phyloP scores from a whole-genome alignment of 192 early-diverging fungal genomes.

The Backusella circina region DNA sequence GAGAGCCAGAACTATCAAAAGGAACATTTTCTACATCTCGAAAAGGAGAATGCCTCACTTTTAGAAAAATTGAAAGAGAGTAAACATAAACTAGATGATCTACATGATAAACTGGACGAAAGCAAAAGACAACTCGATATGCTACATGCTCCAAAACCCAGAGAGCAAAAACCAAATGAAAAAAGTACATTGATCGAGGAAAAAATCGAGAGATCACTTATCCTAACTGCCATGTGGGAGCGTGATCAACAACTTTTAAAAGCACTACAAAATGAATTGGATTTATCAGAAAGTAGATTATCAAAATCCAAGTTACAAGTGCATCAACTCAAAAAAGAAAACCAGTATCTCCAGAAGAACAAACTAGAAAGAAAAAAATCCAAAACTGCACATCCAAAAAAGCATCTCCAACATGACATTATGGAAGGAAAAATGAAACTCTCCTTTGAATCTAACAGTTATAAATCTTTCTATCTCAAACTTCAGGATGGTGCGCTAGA shows the following conservation, averaged over 20 bases:
- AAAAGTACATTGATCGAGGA: neutral
- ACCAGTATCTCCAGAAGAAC: neutral
- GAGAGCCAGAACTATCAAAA: neutral
- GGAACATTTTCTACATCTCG: neutral
- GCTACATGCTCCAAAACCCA: neutral
- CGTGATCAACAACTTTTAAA: neutral
- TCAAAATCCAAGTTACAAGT: neutral
- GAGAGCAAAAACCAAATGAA: neutral
- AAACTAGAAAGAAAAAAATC: neutral
- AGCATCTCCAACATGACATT: neutral
- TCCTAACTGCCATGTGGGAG: conserved; percentile 2
- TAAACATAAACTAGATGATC: neutral
- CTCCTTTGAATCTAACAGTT: neutral
- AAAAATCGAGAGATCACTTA: neutral
- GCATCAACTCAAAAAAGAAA: neutral
- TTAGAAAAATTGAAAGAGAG: neutral
- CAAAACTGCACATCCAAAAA: neutral
- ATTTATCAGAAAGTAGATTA: conserved; percentile 3
- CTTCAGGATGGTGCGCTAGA: neutral
- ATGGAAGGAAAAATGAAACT: neutral
- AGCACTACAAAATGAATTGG: neutral
- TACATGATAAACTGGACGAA: neutral
- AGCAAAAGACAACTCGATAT: neutral
- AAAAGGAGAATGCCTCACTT: neutral
- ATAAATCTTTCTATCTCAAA: neutral